Evolutionary conservation across 495 filamentous ascomycete genomes (phyloP), one percentile per base, ranked within the genome.

Genomic region (Xylaria acuta): DNA sequence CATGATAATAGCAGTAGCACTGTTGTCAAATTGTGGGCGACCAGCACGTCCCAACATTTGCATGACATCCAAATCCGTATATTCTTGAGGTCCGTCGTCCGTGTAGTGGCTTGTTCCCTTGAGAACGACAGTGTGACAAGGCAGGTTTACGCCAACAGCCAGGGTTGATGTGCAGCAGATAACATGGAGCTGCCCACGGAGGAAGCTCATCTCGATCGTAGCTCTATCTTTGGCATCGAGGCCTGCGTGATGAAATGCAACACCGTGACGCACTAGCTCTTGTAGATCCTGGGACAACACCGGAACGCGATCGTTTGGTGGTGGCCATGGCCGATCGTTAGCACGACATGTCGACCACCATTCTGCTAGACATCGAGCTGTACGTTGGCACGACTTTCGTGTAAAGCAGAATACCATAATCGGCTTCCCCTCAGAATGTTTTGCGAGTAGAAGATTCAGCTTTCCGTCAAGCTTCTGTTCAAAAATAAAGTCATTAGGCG

Each of bases 31-130:
- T 80, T 99, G 96, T 3, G 96, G 96, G 4, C 96, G 86, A 0
- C 96, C 96, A 45, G 96, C 95, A 63, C 96, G 91, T 30, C 96
- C 96, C 38, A 98, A 87, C 96, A 99, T 99, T 78, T 99, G 96
- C 93, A 97, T 98, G 72, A 99, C 88, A 74, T 99, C 96, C 22
- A 99, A 83, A 78, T 98, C 95, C 0, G 93, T 90, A 74, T 96
- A 97, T 78, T 99, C 94, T 22, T 82, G 79, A 64, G 90, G 88
- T 79, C 69, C 87, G 81, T 69, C 84, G 63, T 91, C 88, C 51
- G 88, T 85, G 80, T 90, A 99, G 5, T 88, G 85, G 27, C 92
- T 88, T 0, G 95, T 98, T 38, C 94, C 94, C 79, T 98, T 99
- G 66, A 99, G 90, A 11, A 99, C 90, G 5, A 97, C 95, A 1